Base-by-base conservation (phyloP, 345 rosid species). In the Iberis pinnata region DNA sequence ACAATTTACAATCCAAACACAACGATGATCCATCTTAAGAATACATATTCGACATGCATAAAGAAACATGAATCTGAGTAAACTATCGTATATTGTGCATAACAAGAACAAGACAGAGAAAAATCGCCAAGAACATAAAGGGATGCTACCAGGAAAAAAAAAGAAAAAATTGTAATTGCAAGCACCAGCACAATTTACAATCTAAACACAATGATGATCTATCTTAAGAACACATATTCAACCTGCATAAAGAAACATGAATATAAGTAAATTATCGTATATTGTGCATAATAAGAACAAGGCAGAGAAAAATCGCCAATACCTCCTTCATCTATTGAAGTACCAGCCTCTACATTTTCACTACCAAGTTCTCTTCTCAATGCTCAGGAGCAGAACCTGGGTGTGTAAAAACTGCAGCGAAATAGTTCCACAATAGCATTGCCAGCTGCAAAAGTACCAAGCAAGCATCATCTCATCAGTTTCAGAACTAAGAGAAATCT, bases 141-240 rank as follows among this genome's bases (percentile, higher is more conserved):
- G 24, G 53, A 31, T 9, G 20, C 43, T 75, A 90, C 98, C 95
- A 90, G 67, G n/a, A 77, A 90, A 90, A 49, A 87, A 95, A 73
- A 90, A 88, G 63, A 90, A 90, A 60, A 75, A 81, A 73, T 6
- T 6, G 3, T 6, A 22, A 22, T 52, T 12, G n/a, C 14, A 13
- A 35, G 18, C 39, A 25, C 2, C 38, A 50, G 87, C n/a, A 22
- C 25, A 22, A 22, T 92, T 87, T n/a, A 87, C 98, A 51, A 92
- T 89, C 98, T 95, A 92, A 47, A 87, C 79, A 66, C 96, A 87
- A 38, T 92, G 96, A 70, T 92, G 96, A 70, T 87, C 96, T 96
- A 87, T 87, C 92, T 92, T 92, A 27, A 92, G 86, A 56, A 87
- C 86, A 58, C 98, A 92, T 76, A 93, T 83, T 74, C 73, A 86